Evolutionary conservation across 495 filamentous ascomycete species (phyloP).

Genomic region (Aspergillus heteromorphus): DNA sequence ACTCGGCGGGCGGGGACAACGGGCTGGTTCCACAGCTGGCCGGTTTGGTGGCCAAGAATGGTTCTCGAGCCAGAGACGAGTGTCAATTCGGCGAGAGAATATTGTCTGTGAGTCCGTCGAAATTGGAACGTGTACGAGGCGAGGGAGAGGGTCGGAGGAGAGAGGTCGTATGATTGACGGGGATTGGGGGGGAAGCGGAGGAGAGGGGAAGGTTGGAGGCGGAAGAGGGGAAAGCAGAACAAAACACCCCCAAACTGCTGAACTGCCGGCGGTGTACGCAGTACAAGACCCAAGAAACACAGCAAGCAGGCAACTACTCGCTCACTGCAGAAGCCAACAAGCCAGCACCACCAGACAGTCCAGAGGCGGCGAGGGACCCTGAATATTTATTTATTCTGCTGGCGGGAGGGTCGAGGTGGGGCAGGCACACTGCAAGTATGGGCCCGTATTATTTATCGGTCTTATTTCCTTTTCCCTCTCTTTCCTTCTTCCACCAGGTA

Average conservation of each 20-base stretch:
- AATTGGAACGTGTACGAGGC: background rate
- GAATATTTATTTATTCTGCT: too few relatives aligned
- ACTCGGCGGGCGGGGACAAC: background rate
- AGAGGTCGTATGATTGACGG: background rate
- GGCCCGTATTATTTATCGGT: background rate
- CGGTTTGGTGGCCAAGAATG: background rate
- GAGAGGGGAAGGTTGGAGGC: constrained; percentile 4
- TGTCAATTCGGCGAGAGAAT: background rate
- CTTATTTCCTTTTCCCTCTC: background rate
- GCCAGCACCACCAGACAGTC: background rate
- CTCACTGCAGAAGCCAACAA: background rate
- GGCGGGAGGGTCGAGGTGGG: background rate
- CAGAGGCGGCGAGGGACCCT: background rate
- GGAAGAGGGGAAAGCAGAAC: constrained; percentile 1
- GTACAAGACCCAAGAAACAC: background rate
- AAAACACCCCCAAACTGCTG: background rate
- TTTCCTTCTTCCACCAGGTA: background rate
- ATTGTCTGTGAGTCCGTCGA: background rate
- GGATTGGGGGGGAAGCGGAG: too few relatives aligned
- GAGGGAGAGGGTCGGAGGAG: constrained; percentile 5
- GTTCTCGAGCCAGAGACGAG: background rate
- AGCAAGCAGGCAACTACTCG: too few relatives aligned
- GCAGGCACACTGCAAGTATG: background rate
- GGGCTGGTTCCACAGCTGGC: too few relatives aligned
- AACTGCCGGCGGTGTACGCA: background rate